Base-by-base conservation (phyloP, 2,329 filamentous ascomycete species). In the Ophiostoma populinum region DNA sequence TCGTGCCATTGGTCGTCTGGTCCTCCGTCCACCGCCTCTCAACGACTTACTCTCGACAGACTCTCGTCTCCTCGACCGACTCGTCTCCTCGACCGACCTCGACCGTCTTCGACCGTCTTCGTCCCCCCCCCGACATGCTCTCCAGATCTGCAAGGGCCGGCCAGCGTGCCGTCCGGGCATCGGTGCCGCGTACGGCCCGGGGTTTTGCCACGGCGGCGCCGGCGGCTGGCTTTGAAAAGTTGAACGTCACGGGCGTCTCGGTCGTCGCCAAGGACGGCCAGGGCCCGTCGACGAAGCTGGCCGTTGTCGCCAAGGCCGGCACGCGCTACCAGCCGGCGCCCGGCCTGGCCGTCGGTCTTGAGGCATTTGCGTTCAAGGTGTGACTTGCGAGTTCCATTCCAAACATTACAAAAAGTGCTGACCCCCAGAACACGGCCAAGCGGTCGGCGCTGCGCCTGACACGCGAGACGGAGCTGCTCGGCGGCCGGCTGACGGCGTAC, bases 331-430 rank as follows among this genome's bases (percentile, higher is more conserved):
- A 98, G 66, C 72, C 81, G 44, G 68, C 80, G 47, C 90, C 90
- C 43, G 90, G 90, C 46, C 70, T 94, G 57, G 79, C 87, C 45
- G 79, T 86, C 53, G 87, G 80, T 40, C 70, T 98, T 46, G 80
- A 90, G 65, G 80, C 83, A 57, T 98, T 92, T 65, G 87, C 92
- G 46, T 98, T 94, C 75, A 92, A 92, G 81, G 90, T 85, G 57
- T 49, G 60, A 31, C 19, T 21, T 13, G 16, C 7, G 32, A 16
- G 18, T 25, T 21, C 31, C 19, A n/a, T 13, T 7, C 10, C 12
- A 18, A 17, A 24, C 24, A 24, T 11, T 24, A 6, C 9, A 15
- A 22, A 18, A 8, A 17, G 13, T 18, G 6, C 24, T 25, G n/a
- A 13, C 21, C 18, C 9, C 43, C 51, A 87, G 79, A 85, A 78